phyloP scores from a whole-genome alignment of 441 rosid species.

The Erodium texanum region DNA sequence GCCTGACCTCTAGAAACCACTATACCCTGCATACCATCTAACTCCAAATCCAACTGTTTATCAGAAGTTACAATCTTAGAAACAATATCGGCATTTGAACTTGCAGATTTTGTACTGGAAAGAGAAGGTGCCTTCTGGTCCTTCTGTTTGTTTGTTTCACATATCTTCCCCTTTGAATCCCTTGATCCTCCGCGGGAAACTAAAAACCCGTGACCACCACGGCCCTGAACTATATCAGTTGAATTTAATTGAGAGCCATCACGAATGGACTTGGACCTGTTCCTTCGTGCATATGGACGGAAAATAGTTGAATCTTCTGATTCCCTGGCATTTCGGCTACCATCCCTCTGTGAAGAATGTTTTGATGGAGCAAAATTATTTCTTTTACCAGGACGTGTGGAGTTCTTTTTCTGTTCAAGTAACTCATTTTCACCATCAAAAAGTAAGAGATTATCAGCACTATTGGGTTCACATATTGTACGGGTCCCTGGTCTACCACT shows the following conservation, averaged over 20 bases:
- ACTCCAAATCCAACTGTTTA: slow-evolving; percentile 38
- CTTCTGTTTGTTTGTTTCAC: slow-evolving; percentile 54
- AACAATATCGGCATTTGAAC: slow-evolving; percentile 54
- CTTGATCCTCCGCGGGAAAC: slow-evolving; percentile 44
- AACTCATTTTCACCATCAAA: slow-evolving; percentile 75
- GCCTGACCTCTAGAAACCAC: slow-evolving; percentile 28
- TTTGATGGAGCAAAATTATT: slow-evolving; percentile 47
- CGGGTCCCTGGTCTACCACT: slow-evolving; percentile 80
- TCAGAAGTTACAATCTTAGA: slow-evolving; percentile 37
- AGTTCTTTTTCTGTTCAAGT: slow-evolving; percentile 47
- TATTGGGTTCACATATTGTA: slow-evolving; percentile 69
- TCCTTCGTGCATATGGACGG: slow-evolving; percentile 96
- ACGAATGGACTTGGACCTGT: slow-evolving; percentile 79
- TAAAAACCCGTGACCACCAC: slow-evolving; percentile 57
- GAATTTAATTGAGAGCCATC: slow-evolving; percentile 80
- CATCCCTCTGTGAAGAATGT: slow-evolving; percentile 55
- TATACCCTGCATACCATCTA: slow-evolving; percentile 37
- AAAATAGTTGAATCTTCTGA: slow-evolving; percentile 95
- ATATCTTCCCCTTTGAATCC: slow-evolving; percentile 43
- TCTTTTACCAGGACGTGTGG: slow-evolving; percentile 42
- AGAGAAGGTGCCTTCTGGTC: slow-evolving; percentile 40
- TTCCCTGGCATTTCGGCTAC: slow-evolving; percentile 63
- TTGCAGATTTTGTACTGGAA: slow-evolving; percentile 33
- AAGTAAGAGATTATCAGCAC: slow-evolving; percentile 75
- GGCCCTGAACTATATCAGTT: slow-evolving; percentile 55